Evolutionary conservation across 2,329 filamentous ascomycete species (phyloP).

Genomic region (Lachnellula arida): DNA sequence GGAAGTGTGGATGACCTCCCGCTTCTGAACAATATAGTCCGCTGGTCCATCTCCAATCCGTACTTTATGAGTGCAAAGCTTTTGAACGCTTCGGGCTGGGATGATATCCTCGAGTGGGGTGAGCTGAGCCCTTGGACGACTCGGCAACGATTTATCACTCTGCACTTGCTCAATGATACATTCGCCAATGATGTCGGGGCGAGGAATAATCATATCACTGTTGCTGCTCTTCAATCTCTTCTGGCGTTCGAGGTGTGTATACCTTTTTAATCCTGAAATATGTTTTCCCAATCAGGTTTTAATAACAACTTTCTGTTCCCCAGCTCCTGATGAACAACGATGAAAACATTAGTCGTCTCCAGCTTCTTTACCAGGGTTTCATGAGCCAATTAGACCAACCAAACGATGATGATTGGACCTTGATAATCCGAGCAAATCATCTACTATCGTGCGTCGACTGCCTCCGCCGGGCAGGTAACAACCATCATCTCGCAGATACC

Average conservation of each 20-base stretch:
- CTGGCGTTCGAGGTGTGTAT: background rate
- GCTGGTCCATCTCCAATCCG: background rate
- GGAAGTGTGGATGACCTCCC: background rate
- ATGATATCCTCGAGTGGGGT: background rate
- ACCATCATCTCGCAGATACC: background rate
- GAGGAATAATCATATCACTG: background rate
- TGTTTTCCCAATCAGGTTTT: background rate
- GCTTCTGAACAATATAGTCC: background rate
- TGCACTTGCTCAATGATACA: background rate
- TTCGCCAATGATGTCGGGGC: background rate
- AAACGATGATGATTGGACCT: background rate
- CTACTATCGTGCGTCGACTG: background rate
- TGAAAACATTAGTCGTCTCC: background rate
- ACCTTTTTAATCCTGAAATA: background rate
- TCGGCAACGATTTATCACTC: background rate
- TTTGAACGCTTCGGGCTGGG: slow-evolving; percentile 4
- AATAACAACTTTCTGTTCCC: background rate
- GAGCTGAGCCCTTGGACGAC: slow-evolving; percentile 1
- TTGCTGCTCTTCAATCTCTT: slow-evolving; percentile 1
- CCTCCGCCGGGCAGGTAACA: background rate
- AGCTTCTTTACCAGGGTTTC: background rate
- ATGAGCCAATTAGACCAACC: background rate
- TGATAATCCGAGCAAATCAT: background rate
- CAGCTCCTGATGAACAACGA: slow-evolving; percentile 3
- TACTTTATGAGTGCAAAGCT: slow-evolving; percentile 4